These are phyloP conservation scores for Tetraselmis chui DNA, from an alignment of 139 green algal genomes.

Conservation along the genomic window DNA sequence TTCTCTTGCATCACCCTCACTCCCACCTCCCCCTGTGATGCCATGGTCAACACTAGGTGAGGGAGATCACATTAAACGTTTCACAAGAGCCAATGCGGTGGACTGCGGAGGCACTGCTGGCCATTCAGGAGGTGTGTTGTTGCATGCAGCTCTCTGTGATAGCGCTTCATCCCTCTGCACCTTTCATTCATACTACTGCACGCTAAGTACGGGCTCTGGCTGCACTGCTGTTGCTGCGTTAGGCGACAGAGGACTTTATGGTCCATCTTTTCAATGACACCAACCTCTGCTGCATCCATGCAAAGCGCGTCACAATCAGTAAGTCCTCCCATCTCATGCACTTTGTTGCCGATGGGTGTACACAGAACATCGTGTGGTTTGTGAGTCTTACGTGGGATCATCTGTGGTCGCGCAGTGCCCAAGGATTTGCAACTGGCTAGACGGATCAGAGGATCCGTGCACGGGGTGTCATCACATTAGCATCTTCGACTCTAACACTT, in stretches of 20 bases:
- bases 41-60: no score
- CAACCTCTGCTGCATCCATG: constrained; percentile 93
- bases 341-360: background rate
- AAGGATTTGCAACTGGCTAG: constrained; percentile 91
- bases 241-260: constrained; percentile 89
- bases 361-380: background rate
- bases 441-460: constrained; percentile 58
- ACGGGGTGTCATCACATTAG: background rate
- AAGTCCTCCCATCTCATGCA: background rate
- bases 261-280: constrained; percentile 90
- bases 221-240: no score
- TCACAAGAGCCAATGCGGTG: constrained; percentile 89
- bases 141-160: constrained; percentile 7
- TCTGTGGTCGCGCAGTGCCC: constrained; percentile 53
- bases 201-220: no score
- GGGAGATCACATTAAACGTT: constrained; percentile 88
- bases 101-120: constrained; percentile 86
- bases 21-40: no score
- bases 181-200: no score
- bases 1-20: no score
- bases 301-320: constrained; percentile 90
- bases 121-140: constrained; percentile 71
- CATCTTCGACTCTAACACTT: no score
- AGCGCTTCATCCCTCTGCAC: no score
- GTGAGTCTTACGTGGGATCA: background rate